Conservation (phyloP, 352 stramenopile genomes). For the Phytophthora multivora region DNA sequence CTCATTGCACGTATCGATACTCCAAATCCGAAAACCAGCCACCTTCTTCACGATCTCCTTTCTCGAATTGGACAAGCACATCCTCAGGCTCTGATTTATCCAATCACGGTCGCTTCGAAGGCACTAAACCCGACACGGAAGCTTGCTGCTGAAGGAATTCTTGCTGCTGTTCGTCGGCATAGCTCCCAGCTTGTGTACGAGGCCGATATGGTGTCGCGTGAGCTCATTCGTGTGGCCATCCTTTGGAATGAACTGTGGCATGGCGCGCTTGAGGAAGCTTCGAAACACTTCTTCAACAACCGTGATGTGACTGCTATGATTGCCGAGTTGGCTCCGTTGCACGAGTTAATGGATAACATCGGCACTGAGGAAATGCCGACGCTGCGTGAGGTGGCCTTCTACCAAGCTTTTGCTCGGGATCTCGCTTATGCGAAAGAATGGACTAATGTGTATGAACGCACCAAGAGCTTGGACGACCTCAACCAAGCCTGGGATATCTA, state of each 20-base stretch:
- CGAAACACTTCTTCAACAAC: constrained; percentile 97
- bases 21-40: constrained; percentile 78
- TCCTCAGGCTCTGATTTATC: constrained; percentile 99
- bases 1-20: constrained; percentile 94
- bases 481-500: constrained; percentile 99
- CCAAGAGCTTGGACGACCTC: constrained; percentile 80
- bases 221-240: constrained; percentile 99
- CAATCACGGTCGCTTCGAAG: constrained; percentile 97
- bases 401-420: constrained; percentile 94
- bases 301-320: constrained; percentile 97
- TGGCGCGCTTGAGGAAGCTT: constrained; percentile 97
- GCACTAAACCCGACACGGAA: constrained; percentile 92
- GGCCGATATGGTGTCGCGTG: constrained; percentile 94
- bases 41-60: constrained; percentile 86
- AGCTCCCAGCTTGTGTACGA: constrained; percentile 97
- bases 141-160: constrained; percentile 93
- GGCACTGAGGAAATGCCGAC: constrained; percentile 71
- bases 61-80: constrained; percentile 94
- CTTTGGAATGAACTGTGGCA: constrained; percentile 99
- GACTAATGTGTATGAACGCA: constrained; percentile 81
- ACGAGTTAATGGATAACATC: constrained; percentile 89
- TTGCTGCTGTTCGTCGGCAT: constrained; percentile 95
- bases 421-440: constrained; percentile 87
- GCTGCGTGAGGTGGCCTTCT: constrained; percentile 83
- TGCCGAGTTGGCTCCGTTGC: constrained; percentile 94